These are phyloP conservation scores for Blastocrithidia nonstop DNA, from an alignment of 208 protist species.

Conservation along the genomic window DNA sequence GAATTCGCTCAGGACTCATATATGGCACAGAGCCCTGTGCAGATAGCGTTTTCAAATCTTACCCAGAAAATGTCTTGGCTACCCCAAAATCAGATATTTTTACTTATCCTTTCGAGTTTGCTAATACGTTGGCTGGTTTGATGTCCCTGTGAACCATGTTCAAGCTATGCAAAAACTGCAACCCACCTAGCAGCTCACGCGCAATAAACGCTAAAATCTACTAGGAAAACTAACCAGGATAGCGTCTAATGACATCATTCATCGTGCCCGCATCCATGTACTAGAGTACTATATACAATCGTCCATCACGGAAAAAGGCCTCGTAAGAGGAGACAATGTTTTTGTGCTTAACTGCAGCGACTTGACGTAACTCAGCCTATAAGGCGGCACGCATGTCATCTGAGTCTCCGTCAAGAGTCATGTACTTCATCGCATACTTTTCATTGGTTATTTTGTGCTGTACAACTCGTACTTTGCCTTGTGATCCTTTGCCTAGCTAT, in stretches of 20 bases:
- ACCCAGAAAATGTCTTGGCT: constrained; percentile 69
- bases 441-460: constrained; percentile 46
- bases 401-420: constrained; percentile 52
- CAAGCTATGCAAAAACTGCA: constrained; percentile 68
- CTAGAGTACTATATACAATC: constrained; percentile 79
- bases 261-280: constrained; percentile 86
- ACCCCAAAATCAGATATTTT: constrained; percentile 97
- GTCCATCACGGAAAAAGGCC: constrained; percentile 78
- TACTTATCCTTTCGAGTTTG: constrained; percentile 89
- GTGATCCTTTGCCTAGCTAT: constrained; percentile 73
- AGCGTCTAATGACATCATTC: constrained; percentile 61
- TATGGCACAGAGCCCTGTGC: constrained; percentile 87
- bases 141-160: constrained; percentile 92
- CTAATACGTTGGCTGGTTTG: constrained; percentile 94
- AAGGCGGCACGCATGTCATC: constrained; percentile 54
- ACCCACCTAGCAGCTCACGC: constrained; percentile 64
- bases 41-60: constrained; percentile 62
- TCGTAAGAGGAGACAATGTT: constrained; percentile 85
- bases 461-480: constrained; percentile 75
- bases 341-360: constrained; percentile 69
- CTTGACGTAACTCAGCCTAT: constrained; percentile 62
- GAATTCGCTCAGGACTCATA: constrained; percentile 89
- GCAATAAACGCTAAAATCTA: constrained; percentile 72
- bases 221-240: constrained; percentile 53
- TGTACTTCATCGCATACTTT: constrained; percentile 82